Evolutionary conservation across 768 basidiomycete species (phyloP).

Genomic region (Russula brevipes): DNA sequence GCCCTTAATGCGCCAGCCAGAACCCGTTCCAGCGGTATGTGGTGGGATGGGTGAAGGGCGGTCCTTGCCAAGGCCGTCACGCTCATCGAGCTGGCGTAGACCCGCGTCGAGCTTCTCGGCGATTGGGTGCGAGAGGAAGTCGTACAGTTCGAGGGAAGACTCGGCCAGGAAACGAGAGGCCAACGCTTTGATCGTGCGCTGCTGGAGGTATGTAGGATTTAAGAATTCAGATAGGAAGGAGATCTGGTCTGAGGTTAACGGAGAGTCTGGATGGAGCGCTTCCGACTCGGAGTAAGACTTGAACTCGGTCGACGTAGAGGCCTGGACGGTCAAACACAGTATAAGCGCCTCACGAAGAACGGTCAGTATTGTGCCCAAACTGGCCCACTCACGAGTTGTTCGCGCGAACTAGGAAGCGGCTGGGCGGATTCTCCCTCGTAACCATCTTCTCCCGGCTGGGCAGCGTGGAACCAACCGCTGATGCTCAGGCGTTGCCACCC

Average conservation of each 20-base stretch:
- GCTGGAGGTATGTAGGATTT: conserved; percentile 85
- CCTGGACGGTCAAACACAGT: conserved; percentile 35
- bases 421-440: conserved; percentile 50
- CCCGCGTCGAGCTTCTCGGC: conserved; percentile 61
- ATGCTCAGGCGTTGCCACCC: conserved; percentile 77
- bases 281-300: conserved; percentile 39
- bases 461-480: conserved; percentile 96
- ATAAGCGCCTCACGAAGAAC: conserved; percentile 13
- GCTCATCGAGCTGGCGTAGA: conserved; percentile 56
- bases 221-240: conserved; percentile 79
- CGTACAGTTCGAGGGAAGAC: conserved; percentile 83
- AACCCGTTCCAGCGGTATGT: conserved; percentile 57
- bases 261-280: conserved; percentile 45
- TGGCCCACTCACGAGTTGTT: conserved; percentile 76
- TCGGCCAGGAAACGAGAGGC: conserved; percentile 77
- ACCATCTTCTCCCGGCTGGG: conserved; percentile 87
- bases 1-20: conserved; percentile 67
- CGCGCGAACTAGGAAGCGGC: conserved; percentile 70
- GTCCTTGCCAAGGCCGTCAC: conserved; percentile 52
- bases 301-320: conserved; percentile 59
- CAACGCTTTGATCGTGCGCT: conserved; percentile 73
- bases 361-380: background rate
- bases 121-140: conserved; percentile 70
- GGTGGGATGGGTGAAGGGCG: conserved; percentile 54
- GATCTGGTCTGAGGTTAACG: conserved; percentile 54